Evolutionary conservation across 2,329 filamentous ascomycete species (phyloP), one percentile per base, ranked within the genome.

Genomic region (Beauveria pseudobassiana): DNA sequence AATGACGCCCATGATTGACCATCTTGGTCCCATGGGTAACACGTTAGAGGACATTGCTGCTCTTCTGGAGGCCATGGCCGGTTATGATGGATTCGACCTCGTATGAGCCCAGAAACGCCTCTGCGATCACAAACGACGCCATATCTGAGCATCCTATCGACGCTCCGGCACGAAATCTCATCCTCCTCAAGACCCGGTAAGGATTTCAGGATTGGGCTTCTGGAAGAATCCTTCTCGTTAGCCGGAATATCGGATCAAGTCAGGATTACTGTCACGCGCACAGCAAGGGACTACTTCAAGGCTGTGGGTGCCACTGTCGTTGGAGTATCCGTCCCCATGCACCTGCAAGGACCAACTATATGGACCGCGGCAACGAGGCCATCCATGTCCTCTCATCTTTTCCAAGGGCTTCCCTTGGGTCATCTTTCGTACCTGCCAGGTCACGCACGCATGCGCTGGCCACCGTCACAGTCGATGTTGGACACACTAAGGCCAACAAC

Each of bases 311-410:
- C 30, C 30, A 12, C 30, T 34, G 66, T 82, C 5, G 64, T 72
- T 3, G 75, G 80, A 8, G 65, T 82, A 1, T 79, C 76, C 0
- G 70, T 83, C 3, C 79, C 80, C 0, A 72, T 81, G 65, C 81
- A 84, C 64, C 66, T 72, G 4, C 67, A 77, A 6, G 81, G 78
- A 0, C 75, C 79, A 0, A 69, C 76, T 0, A 77, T 83, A 54
- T 82, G 80, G 80, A 81, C 79, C 1, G 69, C 74, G 18, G 69
- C 74, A 1, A 75, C 73, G 1, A 63, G 75, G 9, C 69, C 69
- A 5, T 70, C 73, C 5, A 73, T 75, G 69, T 69, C 71, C 7
- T 61, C 66, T 7, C 69, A 67, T 57, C 68, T 71, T 1, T 71
- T 70, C 52, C 67, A 73, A 48, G 72, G 75, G 77, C 3, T 75